Conservation (phyloP, 2,329 filamentous ascomycete genomes). For the Coniochaeta sp. region DNA sequence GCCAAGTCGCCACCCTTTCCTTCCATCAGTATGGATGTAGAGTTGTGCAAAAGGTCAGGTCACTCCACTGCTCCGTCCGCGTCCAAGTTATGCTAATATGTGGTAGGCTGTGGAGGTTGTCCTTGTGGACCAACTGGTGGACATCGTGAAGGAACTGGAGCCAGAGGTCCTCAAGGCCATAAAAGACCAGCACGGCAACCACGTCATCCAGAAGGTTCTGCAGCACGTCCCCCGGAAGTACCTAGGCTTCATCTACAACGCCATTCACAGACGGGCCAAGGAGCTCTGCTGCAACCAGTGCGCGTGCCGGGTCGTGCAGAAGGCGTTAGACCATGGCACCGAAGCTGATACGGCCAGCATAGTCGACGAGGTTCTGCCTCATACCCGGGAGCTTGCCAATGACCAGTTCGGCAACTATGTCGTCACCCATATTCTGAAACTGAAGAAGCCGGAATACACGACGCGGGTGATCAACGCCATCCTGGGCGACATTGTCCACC, state of each 20-base stretch:
- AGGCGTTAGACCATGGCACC: constrained; percentile 81
- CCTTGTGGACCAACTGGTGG: constrained; percentile 82
- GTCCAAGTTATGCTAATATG: neutral
- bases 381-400: constrained; percentile 64
- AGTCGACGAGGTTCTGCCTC: constrained; percentile 70
- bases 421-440: constrained; percentile 80
- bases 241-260: constrained; percentile 78
- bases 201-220: constrained; percentile 92
- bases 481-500: constrained; percentile 60
- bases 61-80: neutral
- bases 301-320: constrained; percentile 88
- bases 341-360: constrained; percentile 64
- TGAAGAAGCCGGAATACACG: constrained; percentile 67
- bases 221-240: constrained; percentile 70
- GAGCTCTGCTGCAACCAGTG: constrained; percentile 72
- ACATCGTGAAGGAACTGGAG: constrained; percentile 77
- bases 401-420: constrained; percentile 97
- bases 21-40: constrained; percentile 89
- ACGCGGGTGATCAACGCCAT: constrained; percentile 68
- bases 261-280: constrained; percentile 69
- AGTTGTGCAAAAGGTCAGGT: constrained; percentile 81
- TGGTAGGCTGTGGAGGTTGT: constrained; percentile 79
- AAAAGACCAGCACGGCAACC: constrained; percentile 87
- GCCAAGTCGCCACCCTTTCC: constrained; percentile 72
- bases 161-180: constrained; percentile 69